Conservation (phyloP, 345 rosid species). For the Hibiscus mutabilis region DNA sequence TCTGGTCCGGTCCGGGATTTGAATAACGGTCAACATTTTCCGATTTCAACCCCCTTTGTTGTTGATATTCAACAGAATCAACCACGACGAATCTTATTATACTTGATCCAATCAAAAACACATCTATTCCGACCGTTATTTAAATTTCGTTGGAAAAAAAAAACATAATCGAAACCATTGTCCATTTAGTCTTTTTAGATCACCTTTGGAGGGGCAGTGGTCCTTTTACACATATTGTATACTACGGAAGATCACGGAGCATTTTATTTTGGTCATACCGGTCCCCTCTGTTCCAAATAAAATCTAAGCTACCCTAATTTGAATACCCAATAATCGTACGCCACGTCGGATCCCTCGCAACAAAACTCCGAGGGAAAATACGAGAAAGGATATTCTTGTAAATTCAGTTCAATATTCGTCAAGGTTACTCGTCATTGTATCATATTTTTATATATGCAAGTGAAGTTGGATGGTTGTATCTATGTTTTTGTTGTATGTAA, state of each 20-base stretch:
- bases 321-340: neutral
- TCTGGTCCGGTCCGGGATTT: neutral
- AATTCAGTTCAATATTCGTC: neutral
- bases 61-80: neutral
- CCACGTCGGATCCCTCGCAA: neutral
- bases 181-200: neutral
- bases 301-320: neutral
- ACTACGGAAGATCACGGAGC: constrained; percentile 1
- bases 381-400: neutral
- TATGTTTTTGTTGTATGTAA: neutral
- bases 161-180: neutral
- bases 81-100: neutral
- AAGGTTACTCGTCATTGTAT: neutral
- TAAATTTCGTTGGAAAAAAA: neutral
- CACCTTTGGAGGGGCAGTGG: neutral
- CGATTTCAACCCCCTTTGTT: neutral
- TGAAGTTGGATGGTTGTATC: neutral
- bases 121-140: neutral
- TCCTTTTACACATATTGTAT: neutral
- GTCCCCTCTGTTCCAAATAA: neutral
- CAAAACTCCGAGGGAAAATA: neutral
- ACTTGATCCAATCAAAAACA: neutral
- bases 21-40: neutral
- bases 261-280: neutral
- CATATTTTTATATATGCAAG: neutral